These are phyloP conservation scores for Phenoliferia sp. DNA, from an alignment of 1,284 basidiomycete species.

Conservation along the genomic window DNA sequence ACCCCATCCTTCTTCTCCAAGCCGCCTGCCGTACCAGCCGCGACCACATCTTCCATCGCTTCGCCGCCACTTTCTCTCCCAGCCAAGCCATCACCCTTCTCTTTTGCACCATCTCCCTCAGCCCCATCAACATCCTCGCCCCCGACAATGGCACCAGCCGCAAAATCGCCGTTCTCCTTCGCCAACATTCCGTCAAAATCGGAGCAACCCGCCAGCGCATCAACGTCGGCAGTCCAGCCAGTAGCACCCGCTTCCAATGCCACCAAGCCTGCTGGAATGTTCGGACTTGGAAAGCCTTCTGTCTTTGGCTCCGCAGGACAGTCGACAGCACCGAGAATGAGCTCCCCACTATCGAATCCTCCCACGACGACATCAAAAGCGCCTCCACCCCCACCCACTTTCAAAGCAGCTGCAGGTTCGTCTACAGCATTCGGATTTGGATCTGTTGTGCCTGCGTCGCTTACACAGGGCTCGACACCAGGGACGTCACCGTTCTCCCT, in stretches of 20 bases:
- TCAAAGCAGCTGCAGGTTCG: not conserved
- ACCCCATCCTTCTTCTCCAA: not conserved
- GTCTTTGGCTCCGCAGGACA: not conserved
- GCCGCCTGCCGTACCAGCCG: not conserved
- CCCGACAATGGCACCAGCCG: not conserved
- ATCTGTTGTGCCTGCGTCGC: constrained; percentile 1
- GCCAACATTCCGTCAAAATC: not conserved
- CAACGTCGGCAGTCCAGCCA: not conserved
- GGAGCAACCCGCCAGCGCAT: not conserved
- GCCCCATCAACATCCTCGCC: not conserved
- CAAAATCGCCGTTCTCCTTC: not conserved
- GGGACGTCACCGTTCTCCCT: not conserved
- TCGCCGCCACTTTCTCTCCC: not conserved
- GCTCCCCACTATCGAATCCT: not conserved
- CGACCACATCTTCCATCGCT: not conserved
- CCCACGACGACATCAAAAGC: not conserved
- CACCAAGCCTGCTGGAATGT: not conserved
- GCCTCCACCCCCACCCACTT: not conserved
- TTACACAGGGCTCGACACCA: not conserved
- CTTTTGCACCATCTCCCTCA: constrained; percentile 1
- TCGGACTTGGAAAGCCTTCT: not conserved
- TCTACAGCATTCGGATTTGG: constrained; percentile 2
- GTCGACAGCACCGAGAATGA: not conserved
- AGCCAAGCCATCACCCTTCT: not conserved
- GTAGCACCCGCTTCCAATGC: not conserved